Evolutionary conservation across 371 early-diverging fungal genomes (phyloP).

Genomic region (Apophysomyces sp.): DNA sequence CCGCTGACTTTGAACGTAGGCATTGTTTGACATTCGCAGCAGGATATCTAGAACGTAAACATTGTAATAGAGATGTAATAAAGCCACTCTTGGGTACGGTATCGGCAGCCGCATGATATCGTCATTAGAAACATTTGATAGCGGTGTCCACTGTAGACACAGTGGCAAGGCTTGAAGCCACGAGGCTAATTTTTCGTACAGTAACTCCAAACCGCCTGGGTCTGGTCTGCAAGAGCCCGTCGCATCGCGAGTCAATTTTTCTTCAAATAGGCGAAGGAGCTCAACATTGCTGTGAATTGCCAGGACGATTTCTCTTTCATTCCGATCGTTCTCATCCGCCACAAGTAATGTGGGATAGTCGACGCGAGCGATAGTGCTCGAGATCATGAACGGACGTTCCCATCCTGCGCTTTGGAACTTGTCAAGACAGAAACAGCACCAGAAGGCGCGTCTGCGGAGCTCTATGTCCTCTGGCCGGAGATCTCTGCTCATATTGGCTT

Average conservation of each 20-base stretch:
- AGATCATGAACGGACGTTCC: slow-evolving; percentile 40
- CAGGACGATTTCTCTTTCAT: slow-evolving; percentile 7
- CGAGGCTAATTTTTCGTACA: slow-evolving; percentile 4
- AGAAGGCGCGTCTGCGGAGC: slow-evolving; percentile 27
- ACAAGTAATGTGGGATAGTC: not conserved
- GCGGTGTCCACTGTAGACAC: slow-evolving; percentile 32
- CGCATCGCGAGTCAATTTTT: not conserved
- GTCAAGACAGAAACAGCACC: slow-evolving; percentile 33
- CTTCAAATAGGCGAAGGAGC: slow-evolving; percentile 7
- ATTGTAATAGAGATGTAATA: slow-evolving; percentile 28
- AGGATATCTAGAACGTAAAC: slow-evolving; percentile 14
- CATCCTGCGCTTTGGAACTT: slow-evolving; percentile 32
- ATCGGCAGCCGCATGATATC: slow-evolving; percentile 24
- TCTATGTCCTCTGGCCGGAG: slow-evolving; percentile 15
- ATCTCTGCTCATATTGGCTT: slow-evolving; percentile 9
- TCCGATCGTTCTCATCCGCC: slow-evolving; percentile 5
- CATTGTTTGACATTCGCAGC: slow-evolving; percentile 13
- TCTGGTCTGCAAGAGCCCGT: not conserved
- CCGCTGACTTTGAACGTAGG: slow-evolving; percentile 21
- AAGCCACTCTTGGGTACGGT: slow-evolving; percentile 18
- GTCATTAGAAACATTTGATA: slow-evolving; percentile 9
- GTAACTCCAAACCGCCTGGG: not conserved
- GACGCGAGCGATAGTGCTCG: slow-evolving; percentile 7
- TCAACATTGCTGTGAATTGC: slow-evolving; percentile 2
- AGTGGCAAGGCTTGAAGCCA: slow-evolving; percentile 20